These are phyloP conservation scores for Camellia oleifera DNA, from an alignment of 179 eudicot genomes.

Conservation along the genomic window DNA sequence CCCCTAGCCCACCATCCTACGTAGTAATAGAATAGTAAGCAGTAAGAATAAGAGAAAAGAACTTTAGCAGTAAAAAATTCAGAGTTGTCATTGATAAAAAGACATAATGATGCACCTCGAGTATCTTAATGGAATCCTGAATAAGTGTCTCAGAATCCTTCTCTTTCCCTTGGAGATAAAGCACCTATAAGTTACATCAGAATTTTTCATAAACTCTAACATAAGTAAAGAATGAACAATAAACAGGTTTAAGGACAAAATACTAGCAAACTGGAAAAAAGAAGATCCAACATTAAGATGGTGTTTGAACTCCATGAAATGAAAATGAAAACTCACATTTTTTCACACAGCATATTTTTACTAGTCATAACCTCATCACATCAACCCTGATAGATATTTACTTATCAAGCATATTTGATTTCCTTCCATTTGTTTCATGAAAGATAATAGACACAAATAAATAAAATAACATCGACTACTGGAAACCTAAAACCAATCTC, in stretches of 20 bases:
- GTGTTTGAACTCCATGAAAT: neutral
- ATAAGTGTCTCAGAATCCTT: conserved; percentile 74
- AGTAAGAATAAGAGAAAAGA: conserved; percentile 7
- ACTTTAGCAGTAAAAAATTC: conserved; percentile 10
- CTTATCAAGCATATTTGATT: neutral
- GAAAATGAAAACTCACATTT: neutral
- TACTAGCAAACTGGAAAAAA: neutral
- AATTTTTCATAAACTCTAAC: neutral
- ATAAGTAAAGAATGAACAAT: neutral
- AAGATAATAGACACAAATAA: neutral
- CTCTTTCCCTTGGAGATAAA: conserved; percentile 70
- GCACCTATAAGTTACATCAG: conserved; percentile 45
- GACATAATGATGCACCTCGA: conserved; percentile 56
- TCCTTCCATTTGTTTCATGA: neutral
- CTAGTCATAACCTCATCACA: neutral
- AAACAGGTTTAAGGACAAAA: neutral
- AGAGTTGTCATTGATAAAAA: conserved; percentile 8
- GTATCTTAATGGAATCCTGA: conserved; percentile 66
- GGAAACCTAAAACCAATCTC: conserved; percentile 9
- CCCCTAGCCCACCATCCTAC: conserved; percentile 87
- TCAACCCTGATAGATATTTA: neutral
- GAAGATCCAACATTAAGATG: conserved; percentile 3
- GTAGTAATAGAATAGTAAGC: conserved; percentile 11
- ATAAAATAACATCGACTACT: neutral
- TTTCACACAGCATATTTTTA: neutral